Base-by-base conservation (phyloP, 2,329 filamentous ascomycete species). In the Onygenales sp. region DNA sequence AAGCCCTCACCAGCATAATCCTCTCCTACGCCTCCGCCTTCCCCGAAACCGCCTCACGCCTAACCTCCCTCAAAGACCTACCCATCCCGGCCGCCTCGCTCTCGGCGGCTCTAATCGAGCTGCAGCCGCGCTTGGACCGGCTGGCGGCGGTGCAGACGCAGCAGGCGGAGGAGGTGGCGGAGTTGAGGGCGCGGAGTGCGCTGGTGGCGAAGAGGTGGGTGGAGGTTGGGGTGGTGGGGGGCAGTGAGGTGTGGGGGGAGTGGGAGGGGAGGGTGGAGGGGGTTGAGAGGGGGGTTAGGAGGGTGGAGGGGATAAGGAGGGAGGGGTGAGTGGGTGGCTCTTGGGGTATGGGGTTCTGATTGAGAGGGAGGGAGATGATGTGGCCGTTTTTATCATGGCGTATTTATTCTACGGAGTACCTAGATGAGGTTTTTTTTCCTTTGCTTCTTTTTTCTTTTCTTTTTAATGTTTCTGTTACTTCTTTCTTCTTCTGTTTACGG, bases 191-290 rank as follows among this genome's bases (percentile, higher is more conserved):
- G 8, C 67, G 71, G 10, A 74, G 71, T 51, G 73, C 73, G 31
- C 67, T 67, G 57, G 72, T 80, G 27, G 70, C 89, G 55, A 78
- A 84, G 58, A 70, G 75, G 37, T 94, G 88, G 85, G 90, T 92
- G 68, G 84, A 90, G 65, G 73, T 81, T 27, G 81, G 83, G 3
- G 76, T 93, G 43, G 72, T 95, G 47, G 78, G 79, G 9, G 82
- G 81, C 59, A 85, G 85, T 0, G 80, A 83, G 59, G 79, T 80
- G 54, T 84, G 89, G 72, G 85, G 85, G 21, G 82, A 85, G 50
- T 82, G 85, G 64, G 86, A 94, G 69, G 77, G 80, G 36, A 76
- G 86, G 49, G 68, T 91, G 10, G 79, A 81, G 67, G 74, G 76
- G 56, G 78, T 82, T 6, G 88, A 93, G 70, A 77, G 81, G 52